phyloP scores from a whole-genome alignment of 768 basidiomycete species.

The Galerina marginata region DNA sequence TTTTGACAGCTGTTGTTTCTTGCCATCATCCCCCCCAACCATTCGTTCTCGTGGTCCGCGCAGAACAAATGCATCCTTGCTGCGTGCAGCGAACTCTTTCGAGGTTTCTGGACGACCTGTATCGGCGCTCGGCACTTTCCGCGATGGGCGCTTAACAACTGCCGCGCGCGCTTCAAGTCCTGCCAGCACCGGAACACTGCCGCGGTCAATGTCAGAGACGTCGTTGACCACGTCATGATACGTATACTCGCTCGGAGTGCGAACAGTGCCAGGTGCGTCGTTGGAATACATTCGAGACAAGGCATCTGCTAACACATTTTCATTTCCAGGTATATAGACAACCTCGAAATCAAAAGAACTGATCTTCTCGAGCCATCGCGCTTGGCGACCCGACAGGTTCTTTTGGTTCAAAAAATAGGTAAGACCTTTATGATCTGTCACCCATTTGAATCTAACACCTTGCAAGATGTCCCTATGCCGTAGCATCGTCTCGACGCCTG shows the following conservation, averaged over 20 bases:
- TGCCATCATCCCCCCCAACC: neutral
- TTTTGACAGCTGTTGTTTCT: neutral
- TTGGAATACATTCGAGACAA: constrained; percentile 26
- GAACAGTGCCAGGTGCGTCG: constrained; percentile 16
- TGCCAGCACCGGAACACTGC: constrained; percentile 1
- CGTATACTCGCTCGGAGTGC: constrained; percentile 24
- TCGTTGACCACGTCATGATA: constrained; percentile 19
- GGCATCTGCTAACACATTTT: constrained; percentile 36
- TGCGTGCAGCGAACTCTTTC: constrained; percentile 12
- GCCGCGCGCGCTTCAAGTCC: neutral
- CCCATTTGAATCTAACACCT: constrained; percentile 30
- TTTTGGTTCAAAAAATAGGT: constrained; percentile 32
- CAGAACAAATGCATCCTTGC: constrained; percentile 3
- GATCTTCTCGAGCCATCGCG: constrained; percentile 36
- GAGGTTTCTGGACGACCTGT: constrained; percentile 13
- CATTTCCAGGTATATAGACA: constrained; percentile 23
- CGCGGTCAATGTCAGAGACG: neutral
- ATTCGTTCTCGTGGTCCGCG: constrained; percentile 1
- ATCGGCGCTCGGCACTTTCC: neutral
- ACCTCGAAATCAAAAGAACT: constrained; percentile 19
- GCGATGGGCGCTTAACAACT: neutral
- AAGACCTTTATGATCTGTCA: constrained; percentile 33
- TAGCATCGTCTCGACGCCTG: constrained; percentile 35
- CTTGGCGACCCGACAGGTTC: constrained; percentile 36
- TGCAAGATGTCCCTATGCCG: constrained; percentile 29